phyloP scores from a whole-genome alignment of 768 basidiomycete genomes.

The Megacollybia marginata region DNA sequence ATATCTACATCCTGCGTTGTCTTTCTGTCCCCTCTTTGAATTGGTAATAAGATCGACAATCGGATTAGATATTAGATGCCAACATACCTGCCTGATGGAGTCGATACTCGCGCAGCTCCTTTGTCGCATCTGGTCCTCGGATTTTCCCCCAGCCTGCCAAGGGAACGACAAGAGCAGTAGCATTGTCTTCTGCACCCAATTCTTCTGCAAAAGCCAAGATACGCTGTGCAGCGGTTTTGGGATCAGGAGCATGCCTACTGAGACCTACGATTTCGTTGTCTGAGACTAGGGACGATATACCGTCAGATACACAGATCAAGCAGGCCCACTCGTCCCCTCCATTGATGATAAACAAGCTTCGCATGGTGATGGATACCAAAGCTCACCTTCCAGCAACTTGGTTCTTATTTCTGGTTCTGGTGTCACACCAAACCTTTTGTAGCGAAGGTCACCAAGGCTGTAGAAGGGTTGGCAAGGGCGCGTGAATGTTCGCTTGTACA shows the following conservation, averaged over 20 bases:
- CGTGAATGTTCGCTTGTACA: constrained; percentile 14
- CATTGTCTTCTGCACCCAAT: constrained; percentile 84
- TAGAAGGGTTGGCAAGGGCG: constrained; percentile 3
- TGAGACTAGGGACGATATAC: constrained; percentile 83
- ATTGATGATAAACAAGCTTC: neutral
- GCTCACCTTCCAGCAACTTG: constrained; percentile 66
- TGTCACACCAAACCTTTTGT: constrained; percentile 86
- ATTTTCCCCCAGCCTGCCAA: constrained; percentile 88
- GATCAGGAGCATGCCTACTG: constrained; percentile 61
- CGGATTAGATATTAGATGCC: neutral
- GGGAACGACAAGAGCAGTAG: constrained; percentile 86
- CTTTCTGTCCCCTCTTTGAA: constrained; percentile 54
- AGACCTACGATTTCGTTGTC: constrained; percentile 95
- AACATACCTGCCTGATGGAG: constrained; percentile 41
- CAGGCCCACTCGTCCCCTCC: constrained; percentile 81
- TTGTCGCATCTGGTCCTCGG: constrained; percentile 73
- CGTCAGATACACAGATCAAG: constrained; percentile 87
- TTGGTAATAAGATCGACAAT: constrained; percentile 2
- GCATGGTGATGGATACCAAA: neutral
- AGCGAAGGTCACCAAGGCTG: constrained; percentile 85
- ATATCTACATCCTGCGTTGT: constrained; percentile 53
- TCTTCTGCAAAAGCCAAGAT: constrained; percentile 87
- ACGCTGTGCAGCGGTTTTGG: constrained; percentile 71
- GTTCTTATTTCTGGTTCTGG: constrained; percentile 86
- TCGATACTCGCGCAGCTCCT: constrained; percentile 77